These are phyloP conservation scores for Lachnellula arida DNA, from an alignment of 2,329 filamentous ascomycete species.

Conservation along the genomic window DNA sequence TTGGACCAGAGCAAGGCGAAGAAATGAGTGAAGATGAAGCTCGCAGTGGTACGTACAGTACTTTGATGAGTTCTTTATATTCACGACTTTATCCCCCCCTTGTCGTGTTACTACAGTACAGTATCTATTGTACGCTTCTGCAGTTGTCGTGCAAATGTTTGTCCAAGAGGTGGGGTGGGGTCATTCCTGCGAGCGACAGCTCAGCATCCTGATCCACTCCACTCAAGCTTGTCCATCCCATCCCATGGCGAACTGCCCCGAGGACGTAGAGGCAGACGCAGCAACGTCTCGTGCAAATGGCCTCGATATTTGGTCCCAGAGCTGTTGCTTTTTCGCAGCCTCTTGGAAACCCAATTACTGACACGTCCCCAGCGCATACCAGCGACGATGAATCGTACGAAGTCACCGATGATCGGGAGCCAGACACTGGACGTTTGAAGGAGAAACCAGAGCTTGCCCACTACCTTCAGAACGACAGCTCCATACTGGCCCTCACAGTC, in stretches of 20 bases:
- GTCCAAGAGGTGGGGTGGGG: not conserved
- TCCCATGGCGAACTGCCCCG: too few relatives aligned
- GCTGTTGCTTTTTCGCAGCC: conserved; percentile 4
- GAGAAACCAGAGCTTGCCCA: conserved; percentile 62
- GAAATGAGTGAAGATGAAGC: not conserved
- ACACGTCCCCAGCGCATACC: conserved; percentile 17
- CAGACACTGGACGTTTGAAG: conserved; percentile 8
- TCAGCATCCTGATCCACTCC: not conserved
- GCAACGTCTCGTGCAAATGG: conserved; percentile 17
- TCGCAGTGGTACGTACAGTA: not conserved
- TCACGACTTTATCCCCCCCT: too few relatives aligned
- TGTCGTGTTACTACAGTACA: too few relatives aligned
- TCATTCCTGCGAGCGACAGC: not conserved
- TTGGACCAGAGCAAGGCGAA: not conserved
- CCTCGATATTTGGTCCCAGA: conserved; percentile 23
- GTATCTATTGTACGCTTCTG: too few relatives aligned
- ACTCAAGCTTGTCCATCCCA: not conserved
- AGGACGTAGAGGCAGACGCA: not conserved
- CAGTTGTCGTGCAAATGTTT: not conserved
- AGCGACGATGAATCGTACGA: conserved; percentile 23
- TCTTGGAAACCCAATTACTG: conserved; percentile 13
- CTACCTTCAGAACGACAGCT: conserved; percentile 70
- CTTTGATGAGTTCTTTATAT: not conserved
- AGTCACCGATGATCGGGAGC: conserved; percentile 8
- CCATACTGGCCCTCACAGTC: conserved; percentile 77